These are phyloP conservation scores for Dendrostoma leiphaemia DNA, from an alignment of 2,329 filamentous ascomycete genomes.

Conservation along the genomic window DNA sequence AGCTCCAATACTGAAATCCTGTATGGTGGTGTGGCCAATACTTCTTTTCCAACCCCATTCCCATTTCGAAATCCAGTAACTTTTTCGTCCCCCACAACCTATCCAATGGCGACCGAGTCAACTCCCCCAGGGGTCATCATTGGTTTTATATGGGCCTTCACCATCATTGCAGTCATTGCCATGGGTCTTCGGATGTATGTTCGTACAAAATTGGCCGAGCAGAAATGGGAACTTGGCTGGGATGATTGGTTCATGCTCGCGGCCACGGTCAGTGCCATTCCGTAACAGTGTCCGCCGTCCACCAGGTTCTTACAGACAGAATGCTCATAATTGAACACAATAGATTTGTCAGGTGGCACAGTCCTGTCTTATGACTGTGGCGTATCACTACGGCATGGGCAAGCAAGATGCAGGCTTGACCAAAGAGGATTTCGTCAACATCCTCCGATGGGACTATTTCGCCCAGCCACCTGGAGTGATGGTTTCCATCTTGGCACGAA, in stretches of 20 bases:
- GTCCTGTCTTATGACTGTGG: neutral
- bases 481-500: neutral
- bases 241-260: neutral
- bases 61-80: too few species aligned
- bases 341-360: constrained; percentile 1
- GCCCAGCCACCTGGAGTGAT: neutral
- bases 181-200: neutral
- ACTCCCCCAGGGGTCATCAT: too few species aligned
- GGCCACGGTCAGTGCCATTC: neutral
- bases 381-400: constrained; percentile 15
- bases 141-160: constrained; percentile 16
- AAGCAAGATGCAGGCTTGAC: constrained; percentile 15
- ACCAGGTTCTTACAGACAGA: too few species aligned
- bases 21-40: too few species aligned
- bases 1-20: too few species aligned
- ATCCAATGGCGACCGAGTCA: too few species aligned
- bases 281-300: too few species aligned
- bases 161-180: neutral
- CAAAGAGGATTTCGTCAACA: neutral
- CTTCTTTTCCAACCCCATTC: too few species aligned
- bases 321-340: too few species aligned
- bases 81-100: too few species aligned
- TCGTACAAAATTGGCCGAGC: neutral
- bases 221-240: neutral
- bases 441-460: neutral